Conservation (phyloP, 768 basidiomycete genomes). For the Inosperma sp. region DNA sequence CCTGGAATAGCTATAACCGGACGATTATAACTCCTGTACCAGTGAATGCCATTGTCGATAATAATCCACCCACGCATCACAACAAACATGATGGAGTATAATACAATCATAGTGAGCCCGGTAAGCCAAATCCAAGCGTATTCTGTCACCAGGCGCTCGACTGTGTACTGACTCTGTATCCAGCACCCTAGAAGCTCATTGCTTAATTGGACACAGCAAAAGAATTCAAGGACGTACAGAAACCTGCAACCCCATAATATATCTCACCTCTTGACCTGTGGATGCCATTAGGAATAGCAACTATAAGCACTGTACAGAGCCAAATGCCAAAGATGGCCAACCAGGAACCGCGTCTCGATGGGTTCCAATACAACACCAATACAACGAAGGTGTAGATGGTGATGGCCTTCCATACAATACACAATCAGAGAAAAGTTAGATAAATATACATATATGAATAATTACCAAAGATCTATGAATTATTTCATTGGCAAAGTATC, state of each 20-base stretch:
- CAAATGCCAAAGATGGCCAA: conserved; percentile 35
- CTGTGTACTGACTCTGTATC: too few relatives aligned
- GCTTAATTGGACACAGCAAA: neutral
- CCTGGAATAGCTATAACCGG: conserved; percentile 4
- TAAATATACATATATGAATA: too few relatives aligned
- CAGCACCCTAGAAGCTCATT: too few relatives aligned
- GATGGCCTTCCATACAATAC: conserved; percentile 36
- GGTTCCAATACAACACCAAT: conserved; percentile 39
- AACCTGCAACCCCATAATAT: conserved; percentile 41
- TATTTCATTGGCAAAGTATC: too few relatives aligned
- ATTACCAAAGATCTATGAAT: too few relatives aligned
- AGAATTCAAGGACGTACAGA: conserved; percentile 28
- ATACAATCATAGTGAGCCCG: conserved; percentile 37
- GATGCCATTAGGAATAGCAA: conserved; percentile 34
- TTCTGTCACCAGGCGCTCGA: too few relatives aligned
- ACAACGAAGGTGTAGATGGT: conserved; percentile 47
- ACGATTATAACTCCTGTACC: conserved; percentile 14
- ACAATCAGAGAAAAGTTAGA: too few relatives aligned
- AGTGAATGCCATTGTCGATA: conserved; percentile 27
- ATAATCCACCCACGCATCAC: conserved; percentile 36
- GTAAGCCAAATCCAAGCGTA: conserved; percentile 51
- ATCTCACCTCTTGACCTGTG: conserved; percentile 24
- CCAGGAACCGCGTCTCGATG: conserved; percentile 29
- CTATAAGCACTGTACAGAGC: conserved; percentile 36
- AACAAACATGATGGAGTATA: conserved; percentile 43